Evolutionary conservation across 257 asterid species (phyloP).

Genomic region (Salvia hispanica): DNA sequence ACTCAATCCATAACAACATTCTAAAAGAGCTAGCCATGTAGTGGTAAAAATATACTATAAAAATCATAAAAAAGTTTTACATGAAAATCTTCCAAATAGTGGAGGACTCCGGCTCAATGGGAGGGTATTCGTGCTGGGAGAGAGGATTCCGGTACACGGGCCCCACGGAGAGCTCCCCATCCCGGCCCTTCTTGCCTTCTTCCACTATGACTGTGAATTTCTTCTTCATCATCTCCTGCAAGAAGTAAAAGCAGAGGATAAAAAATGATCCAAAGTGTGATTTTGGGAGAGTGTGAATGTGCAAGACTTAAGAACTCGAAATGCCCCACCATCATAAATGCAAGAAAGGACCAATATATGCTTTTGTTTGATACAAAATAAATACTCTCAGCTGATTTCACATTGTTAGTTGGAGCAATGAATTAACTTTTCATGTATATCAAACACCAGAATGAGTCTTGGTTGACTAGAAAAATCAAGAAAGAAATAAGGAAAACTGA

Average conservation of each 20-base stretch:
- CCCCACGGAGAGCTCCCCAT: conserved; percentile 75
- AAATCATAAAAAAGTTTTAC: conserved; percentile 31
- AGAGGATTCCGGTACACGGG: conserved; percentile 77
- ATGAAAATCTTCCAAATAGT: conserved; percentile 85
- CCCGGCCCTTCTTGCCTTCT: conserved; percentile 66
- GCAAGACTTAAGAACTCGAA: neutral
- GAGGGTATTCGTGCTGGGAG: conserved; percentile 62
- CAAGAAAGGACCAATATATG: neutral
- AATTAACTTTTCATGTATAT: too few relatives aligned
- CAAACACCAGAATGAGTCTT: neutral
- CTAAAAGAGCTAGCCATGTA: conserved; percentile 7
- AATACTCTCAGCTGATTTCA: conserved; percentile 17
- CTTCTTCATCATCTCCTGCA: conserved; percentile 53
- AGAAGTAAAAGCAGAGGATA: neutral
- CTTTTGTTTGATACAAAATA: conserved; percentile 16
- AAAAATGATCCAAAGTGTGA: neutral
- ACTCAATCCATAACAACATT: conserved; percentile 1
- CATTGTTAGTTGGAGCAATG: neutral
- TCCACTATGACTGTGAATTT: conserved; percentile 64
- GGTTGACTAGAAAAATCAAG: neutral
- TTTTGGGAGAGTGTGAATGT: neutral
- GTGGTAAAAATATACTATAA: neutral
- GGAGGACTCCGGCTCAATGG: conserved; percentile 53
- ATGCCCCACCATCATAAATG: conserved; percentile 33
- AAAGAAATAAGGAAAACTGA: neutral